phyloP scores from a whole-genome alignment of 2,329 filamentous ascomycete genomes.

The Keithomyces neogunnii region DNA sequence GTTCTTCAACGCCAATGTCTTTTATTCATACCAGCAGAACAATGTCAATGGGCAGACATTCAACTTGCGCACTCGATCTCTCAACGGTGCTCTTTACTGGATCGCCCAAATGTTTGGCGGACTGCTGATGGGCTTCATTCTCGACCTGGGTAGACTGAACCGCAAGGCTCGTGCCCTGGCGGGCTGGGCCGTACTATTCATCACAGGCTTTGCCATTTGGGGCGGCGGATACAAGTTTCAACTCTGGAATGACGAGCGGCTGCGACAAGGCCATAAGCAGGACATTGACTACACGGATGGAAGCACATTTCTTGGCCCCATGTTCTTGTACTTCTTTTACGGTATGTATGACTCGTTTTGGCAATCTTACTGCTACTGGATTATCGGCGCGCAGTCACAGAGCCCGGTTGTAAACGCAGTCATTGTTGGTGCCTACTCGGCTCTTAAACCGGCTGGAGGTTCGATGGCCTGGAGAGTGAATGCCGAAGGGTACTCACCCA shows the following conservation, averaged over 20 bases:
- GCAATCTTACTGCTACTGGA: conserved; percentile 59
- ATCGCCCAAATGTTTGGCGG: conserved; percentile 46
- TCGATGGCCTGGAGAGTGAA: conserved; percentile 38
- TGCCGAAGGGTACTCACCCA: conserved; percentile 24
- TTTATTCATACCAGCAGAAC: conserved; percentile 49
- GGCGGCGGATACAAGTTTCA: conserved; percentile 58
- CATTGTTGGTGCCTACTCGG: conserved; percentile 37
- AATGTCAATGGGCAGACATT: conserved; percentile 45
- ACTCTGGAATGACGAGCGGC: conserved; percentile 38
- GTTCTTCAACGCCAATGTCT: conserved; percentile 46
- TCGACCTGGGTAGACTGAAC: conserved; percentile 33
- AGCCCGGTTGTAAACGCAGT: conserved; percentile 30
- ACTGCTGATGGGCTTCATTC: conserved; percentile 33
- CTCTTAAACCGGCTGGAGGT: conserved; percentile 32
- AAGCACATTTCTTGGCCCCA: conserved; percentile 47
- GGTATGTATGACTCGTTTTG: conserved; percentile 60
- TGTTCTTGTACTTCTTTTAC: conserved; percentile 64
- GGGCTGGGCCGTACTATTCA: conserved; percentile 37
- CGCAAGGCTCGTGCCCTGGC: conserved; percentile 37
- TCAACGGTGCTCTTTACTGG: conserved; percentile 47
- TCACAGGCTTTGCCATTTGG: conserved; percentile 43
- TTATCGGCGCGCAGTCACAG: conserved; percentile 37
- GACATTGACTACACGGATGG: conserved; percentile 39
- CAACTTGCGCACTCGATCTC: conserved; percentile 43
- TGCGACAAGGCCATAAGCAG: conserved; percentile 31